These are phyloP conservation scores for Umbellularia californica DNA, from an alignment of 164 flowering plant genomes.

Conservation along the genomic window DNA sequence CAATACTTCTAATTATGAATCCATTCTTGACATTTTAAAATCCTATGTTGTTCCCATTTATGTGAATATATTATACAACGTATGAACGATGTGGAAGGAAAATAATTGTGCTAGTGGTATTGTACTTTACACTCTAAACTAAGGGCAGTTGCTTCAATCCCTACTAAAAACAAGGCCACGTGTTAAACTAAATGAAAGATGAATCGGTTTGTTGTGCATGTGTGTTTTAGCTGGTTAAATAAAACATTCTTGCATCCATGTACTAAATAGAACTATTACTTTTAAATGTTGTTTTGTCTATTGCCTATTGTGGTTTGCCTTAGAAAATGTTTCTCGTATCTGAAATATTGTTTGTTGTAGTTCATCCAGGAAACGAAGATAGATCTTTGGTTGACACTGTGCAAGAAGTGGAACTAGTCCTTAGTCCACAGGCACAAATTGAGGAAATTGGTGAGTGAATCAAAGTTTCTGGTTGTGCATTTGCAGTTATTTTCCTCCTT, in stretches of 20 bases:
- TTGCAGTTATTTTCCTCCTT: background rate
- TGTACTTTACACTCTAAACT: background rate
- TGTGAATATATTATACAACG: too few relatives aligned
- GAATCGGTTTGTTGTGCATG: background rate
- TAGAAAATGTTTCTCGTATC: background rate
- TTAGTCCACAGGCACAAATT: constrained; percentile 23
- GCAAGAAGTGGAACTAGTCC: constrained; percentile 17
- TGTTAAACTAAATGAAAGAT: background rate
- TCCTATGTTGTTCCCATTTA: background rate
- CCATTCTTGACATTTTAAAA: background rate
- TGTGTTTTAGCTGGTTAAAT: background rate
- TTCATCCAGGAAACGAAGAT: constrained; percentile 9
- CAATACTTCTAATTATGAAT: background rate
- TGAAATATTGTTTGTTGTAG: background rate
- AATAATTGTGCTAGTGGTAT: too few relatives aligned
- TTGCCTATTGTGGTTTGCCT: background rate
- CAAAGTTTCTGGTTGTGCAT: background rate
- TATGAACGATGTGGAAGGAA: background rate
- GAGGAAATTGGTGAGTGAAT: constrained; percentile 31
- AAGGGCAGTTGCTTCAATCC: background rate
- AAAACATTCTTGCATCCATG: background rate
- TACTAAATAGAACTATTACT: background rate
- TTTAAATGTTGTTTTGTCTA: background rate
- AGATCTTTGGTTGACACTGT: background rate
- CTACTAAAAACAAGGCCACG: background rate